Conservation (phyloP, 139 green algal genomes). For the Chlorella sp. region DNA sequence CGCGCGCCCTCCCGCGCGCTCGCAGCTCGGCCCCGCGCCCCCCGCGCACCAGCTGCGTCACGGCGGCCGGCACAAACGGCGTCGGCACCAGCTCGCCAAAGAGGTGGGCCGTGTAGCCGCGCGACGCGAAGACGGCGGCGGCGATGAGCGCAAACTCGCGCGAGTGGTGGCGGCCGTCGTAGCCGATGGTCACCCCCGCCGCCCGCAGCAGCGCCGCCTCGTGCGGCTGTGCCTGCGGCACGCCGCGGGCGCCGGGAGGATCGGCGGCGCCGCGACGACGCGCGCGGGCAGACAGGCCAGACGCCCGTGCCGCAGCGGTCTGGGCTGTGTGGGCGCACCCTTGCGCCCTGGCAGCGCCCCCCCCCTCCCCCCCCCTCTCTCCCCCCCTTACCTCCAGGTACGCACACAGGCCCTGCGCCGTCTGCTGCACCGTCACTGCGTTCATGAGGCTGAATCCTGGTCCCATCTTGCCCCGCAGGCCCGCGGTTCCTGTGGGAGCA, state of each 20-base stretch:
- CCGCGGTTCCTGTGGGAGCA: constrained; percentile 64
- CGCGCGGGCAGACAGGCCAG: too few species aligned
- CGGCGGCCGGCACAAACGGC: constrained; percentile 68
- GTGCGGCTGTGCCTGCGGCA: too few species aligned
- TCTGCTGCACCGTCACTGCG: constrained; percentile 71
- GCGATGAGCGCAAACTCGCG: constrained; percentile 55
- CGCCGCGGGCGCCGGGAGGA: too few species aligned
- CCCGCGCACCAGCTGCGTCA: constrained; percentile 32
- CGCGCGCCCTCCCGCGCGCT: too few species aligned
- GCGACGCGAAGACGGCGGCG: constrained; percentile 52
- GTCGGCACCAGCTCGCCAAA: constrained; percentile 62
- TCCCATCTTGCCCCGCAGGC: constrained; percentile 70
- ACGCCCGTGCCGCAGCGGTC: too few species aligned
- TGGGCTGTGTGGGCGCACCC: too few species aligned
- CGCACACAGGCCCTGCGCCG: constrained; percentile 68
- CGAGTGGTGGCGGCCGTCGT: constrained; percentile 61
- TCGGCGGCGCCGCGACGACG: too few species aligned
- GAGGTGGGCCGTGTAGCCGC: constrained; percentile 46
- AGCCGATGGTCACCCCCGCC: constrained; percentile 35
- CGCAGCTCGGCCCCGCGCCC: too few species aligned
- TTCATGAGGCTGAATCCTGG: constrained; percentile 80
- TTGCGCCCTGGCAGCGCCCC: too few species aligned
- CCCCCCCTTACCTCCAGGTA: constrained; percentile 56
- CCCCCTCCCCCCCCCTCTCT: too few species aligned
- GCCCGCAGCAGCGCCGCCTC: constrained; percentile 6